Percentiles rank a stretch among this genome's conserved stretches.
Conservation (phyloP, 257 asterid genomes). For the Scutellaria minor region DNA sequence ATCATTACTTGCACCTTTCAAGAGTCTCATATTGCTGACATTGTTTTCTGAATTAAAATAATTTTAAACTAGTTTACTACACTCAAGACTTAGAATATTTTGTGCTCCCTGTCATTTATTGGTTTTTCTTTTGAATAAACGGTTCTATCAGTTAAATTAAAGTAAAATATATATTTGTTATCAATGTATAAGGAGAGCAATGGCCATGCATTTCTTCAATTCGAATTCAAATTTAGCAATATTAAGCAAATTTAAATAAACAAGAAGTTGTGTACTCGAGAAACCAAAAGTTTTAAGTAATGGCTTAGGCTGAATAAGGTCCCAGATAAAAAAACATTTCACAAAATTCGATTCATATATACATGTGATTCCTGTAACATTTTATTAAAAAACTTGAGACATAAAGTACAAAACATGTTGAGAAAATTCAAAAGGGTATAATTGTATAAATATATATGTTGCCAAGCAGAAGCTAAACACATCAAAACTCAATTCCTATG, state of each 20-base stretch:
- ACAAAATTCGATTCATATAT: no score
- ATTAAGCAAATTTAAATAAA: no score
- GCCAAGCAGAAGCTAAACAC: background rate
- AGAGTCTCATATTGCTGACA: no score
- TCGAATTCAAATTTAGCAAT: background rate
- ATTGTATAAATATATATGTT: no score
- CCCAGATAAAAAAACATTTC: no score
- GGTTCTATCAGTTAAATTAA: background rate
- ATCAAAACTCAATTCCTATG: conserved; percentile 11
- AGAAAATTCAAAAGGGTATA: no score
- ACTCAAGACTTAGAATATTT: background rate
- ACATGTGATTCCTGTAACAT: no score
- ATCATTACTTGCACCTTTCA: background rate
- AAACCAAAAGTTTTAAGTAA: no score
- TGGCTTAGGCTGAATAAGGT: no score
- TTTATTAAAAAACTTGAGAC: no score
- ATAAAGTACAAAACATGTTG: no score
- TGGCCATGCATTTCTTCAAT: background rate
- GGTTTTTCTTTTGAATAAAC: background rate
- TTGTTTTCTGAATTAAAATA: background rate
- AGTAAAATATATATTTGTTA: background rate
- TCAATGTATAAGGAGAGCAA: background rate
- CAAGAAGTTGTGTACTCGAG: no score
- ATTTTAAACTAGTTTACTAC: background rate
- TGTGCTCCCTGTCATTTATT: background rate